Base-by-base conservation (phyloP, 192 early-diverging fungal genomes). In the Dissophora globulifera region DNA sequence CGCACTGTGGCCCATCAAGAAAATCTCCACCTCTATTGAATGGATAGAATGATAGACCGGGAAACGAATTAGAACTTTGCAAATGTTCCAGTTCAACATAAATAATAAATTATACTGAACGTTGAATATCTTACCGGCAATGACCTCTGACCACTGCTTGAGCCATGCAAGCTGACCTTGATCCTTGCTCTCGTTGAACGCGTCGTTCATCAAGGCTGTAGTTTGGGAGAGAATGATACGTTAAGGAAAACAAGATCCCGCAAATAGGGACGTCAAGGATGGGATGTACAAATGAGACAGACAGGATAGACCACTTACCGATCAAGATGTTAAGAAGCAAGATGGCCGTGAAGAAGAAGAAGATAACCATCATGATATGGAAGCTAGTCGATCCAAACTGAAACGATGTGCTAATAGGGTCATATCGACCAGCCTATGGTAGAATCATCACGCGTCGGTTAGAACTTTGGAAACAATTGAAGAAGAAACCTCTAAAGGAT, bases 141-240 rank as follows among this genome's bases (percentile, higher is more conserved):
- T 76, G 16, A 76, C 72, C 16, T 76, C 63, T 12, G 72, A 76
- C 72, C 62, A 76, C 47, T 76, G 72, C 38, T 76, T 76, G 1
- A 76, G 40, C 72, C 72, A 76, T 11, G 72, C 72, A 23, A 67
- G 49, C 30, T 76, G 50, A 15, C 72, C 72, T 43, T 67, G 53
- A 32, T 67, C 40, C 51, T 56, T 76, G 47, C 72, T 76, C 52
- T 76, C 63, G 19, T 53, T 76, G 40, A 47, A 76, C 0, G 63
- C 72, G 17, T 76, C 72, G 47, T 76, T 76, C 72, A 76, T 76
- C 43, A 76, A 40, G 15, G 72, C 72, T 76, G 38, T 76, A n/a
- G 3, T 22, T 6, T 12, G 13, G 7, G 15, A 6, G 13, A 4
- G 17, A n/a, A n/a, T n/a, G n/a, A n/a, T n/a, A n/a, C n/a, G n/a